Evolutionary conservation across 1,139 yeast genomes (phyloP).

Genomic region (Zygoascus hellenicus): DNA sequence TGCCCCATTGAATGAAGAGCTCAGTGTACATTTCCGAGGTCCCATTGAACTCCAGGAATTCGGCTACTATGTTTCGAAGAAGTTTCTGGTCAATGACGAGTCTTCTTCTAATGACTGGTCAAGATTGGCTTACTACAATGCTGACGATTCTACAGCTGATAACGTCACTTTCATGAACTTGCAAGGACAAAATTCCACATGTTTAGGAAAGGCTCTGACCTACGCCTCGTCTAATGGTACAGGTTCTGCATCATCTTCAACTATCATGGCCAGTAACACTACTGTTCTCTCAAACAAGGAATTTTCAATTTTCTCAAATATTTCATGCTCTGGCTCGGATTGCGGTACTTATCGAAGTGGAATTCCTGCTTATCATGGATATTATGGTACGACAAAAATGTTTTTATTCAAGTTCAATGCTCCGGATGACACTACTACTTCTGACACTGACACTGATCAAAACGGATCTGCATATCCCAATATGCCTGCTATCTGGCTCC

Average conservation of each 20-base stretch:
- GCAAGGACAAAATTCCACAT: conserved; percentile 65
- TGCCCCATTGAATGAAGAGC: conserved; percentile 81
- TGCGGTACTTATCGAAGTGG: conserved; percentile 85
- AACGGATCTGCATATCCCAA: conserved; percentile 54
- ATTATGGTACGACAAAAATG: conserved; percentile 60
- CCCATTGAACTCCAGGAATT: conserved; percentile 73
- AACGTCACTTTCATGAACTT: conserved; percentile 80
- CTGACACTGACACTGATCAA: conserved; percentile 25
- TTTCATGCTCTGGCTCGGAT: conserved; percentile 56
- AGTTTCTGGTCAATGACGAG: conserved; percentile 18
- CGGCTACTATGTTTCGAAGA: conserved; percentile 49
- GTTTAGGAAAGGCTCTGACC: conserved; percentile 80
- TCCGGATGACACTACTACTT: conserved; percentile 59
- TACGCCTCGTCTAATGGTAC: conserved; percentile 70
- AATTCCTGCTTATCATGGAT: conserved; percentile 90
- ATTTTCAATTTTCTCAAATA: conserved; percentile 66
- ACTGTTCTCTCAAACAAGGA: conserved; percentile 67
- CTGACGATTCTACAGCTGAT: conserved; percentile 47
- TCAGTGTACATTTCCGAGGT: conserved; percentile 91
- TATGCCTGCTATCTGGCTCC: conserved; percentile 95
- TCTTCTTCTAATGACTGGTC: conserved; percentile 50
- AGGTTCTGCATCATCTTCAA: conserved; percentile 53
- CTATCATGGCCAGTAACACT: conserved; percentile 56
- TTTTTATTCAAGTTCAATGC: conserved; percentile 83
- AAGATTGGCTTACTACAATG: conserved; percentile 67